Base-by-base conservation (phyloP, 2,329 filamentous ascomycete species). In the Cladophialophora carrionii region DNA sequence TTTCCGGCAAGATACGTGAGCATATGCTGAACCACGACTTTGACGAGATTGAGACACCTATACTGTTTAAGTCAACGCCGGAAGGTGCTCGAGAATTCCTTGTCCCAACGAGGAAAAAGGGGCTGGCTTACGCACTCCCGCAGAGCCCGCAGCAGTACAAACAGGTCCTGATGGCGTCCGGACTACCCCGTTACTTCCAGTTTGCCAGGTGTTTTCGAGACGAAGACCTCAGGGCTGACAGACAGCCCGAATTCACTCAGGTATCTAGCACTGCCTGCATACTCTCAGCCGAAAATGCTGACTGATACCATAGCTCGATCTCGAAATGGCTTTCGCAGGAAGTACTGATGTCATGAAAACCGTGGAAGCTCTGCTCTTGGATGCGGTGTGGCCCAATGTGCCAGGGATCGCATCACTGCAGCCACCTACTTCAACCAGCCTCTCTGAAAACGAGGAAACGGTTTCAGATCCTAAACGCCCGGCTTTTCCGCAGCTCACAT, bases 141-240 rank as follows among this genome's bases (percentile, higher is more conserved):
- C 96, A 99, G 76, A 98, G 94, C 70, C 95, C 95, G 0, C 95
- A 99, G 76, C 95, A 99, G 76, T 99, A 98, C 76, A 99, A 99
- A 79, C 95, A 99, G 79, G 91, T 97, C 1, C 84, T 99, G 49
- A 98, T 99, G 92, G 91, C 92, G 0, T 90, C 90, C 66, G 94
- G 94, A 0, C 85, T 97, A 10, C 80, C 83, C 0, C 86, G 85
- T 48, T 99, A 99, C 76, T 96, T 89, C 77, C 95, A 99, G 73
- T 92, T 97, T 78, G 96, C 95, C 1, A 89, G 88, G 69, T 99
- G 95, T 74, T 99, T 97, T 78, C 88, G 95, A 14, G 96, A 99
- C 73, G 95, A 99, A 75, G 96, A 98, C 76, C 82, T 95, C 41
- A 85, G 95, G 22, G 91, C 94, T 0, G 96, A 99, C 76, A 84